phyloP scores from a whole-genome alignment of 441 rosid species.

The Rhodomyrtus psidioides region DNA sequence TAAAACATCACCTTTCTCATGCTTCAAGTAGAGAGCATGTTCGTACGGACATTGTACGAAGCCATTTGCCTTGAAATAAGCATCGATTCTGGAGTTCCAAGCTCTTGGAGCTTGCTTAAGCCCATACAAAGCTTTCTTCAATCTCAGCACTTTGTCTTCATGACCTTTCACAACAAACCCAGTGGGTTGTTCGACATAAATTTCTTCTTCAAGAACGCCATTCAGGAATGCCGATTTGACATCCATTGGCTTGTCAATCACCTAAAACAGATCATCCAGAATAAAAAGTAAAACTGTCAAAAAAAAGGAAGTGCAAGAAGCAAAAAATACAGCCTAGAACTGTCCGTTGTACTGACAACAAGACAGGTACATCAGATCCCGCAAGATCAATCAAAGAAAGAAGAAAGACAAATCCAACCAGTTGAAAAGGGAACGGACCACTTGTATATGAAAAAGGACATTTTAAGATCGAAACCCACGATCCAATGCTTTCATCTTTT shows the following conservation, averaged over 20 bases:
- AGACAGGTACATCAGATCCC: background rate
- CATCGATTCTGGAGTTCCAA: too few species aligned
- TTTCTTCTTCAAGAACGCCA: too few species aligned
- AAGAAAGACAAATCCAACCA: background rate
- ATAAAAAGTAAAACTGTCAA: background rate
- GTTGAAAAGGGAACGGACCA: background rate
- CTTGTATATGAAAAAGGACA: background rate
- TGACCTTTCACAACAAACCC: too few species aligned
- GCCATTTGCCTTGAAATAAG: too few species aligned
- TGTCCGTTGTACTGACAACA: background rate
- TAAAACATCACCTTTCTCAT: too few species aligned
- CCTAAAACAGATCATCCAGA: slow-evolving; percentile 26
- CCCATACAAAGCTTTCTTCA: too few species aligned
- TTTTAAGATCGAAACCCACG: background rate
- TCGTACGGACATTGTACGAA: too few species aligned
- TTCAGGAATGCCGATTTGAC: too few species aligned
- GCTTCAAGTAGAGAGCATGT: too few species aligned
- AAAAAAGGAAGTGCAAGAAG: background rate
- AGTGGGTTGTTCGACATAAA: too few species aligned
- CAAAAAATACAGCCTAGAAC: background rate
- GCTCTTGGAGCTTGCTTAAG: too few species aligned
- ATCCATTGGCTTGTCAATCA: slow-evolving; percentile 99
- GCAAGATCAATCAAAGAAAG: background rate
- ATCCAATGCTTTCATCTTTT: background rate
- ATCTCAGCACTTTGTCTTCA: too few species aligned